Evolutionary conservation across 345 rosid genomes (phyloP).

Genomic region (Lepidium aucheri): DNA sequence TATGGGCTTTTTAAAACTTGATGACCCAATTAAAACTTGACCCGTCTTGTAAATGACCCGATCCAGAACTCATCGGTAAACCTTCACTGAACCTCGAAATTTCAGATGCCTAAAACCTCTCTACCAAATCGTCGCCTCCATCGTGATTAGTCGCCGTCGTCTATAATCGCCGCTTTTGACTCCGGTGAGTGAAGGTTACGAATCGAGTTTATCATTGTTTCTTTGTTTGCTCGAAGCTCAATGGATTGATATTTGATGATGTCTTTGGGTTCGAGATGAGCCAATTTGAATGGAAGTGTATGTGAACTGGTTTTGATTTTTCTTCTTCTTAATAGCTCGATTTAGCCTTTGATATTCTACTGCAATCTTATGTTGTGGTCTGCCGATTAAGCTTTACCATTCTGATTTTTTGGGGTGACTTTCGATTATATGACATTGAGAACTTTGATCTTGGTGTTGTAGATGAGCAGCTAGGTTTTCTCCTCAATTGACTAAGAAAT

Average conservation of each 20-base stretch:
- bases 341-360: neutral
- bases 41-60: neutral
- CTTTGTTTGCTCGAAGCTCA: neutral
- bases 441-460: slow-evolving; percentile 6
- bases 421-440: neutral
- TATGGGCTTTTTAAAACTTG: neutral
- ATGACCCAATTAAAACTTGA: slow-evolving; percentile 8
- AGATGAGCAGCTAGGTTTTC: slow-evolving; percentile 11
- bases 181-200: neutral
- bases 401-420: neutral
- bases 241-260: neutral
- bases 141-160: neutral
- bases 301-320: neutral
- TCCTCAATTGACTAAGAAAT: neutral
- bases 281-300: neutral
- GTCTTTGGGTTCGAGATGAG: neutral
- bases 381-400: no score
- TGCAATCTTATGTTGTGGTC: no score
- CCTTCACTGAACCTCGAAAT: neutral
- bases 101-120: neutral
- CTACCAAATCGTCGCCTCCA: neutral
- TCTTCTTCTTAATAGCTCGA: neutral
- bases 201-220: neutral
- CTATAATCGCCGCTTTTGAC: slow-evolving; percentile 4
- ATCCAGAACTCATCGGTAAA: neutral